Conservation (phyloP, 345 rosid species). For the Abelmoschus esculentus region DNA sequence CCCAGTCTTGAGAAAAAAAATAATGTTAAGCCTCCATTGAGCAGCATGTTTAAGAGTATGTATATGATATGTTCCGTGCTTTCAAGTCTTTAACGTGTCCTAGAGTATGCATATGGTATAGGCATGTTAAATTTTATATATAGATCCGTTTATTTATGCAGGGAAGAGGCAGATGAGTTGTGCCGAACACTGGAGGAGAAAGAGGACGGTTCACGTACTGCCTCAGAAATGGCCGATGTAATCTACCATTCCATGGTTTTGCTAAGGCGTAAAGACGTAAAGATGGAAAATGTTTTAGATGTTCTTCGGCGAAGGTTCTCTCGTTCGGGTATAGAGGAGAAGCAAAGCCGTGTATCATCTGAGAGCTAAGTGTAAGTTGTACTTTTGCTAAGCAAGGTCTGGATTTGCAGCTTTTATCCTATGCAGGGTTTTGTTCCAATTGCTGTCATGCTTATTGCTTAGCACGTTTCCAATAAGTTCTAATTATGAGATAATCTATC, state of each 20-base stretch:
- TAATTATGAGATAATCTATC: not conserved
- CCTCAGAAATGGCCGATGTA: conserved; percentile 81
- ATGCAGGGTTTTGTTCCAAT: not conserved
- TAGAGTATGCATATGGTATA: not conserved
- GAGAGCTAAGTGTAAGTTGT: not conserved
- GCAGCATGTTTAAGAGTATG: not conserved
- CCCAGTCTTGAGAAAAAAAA: not conserved
- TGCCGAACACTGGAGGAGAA: conserved; percentile 71
- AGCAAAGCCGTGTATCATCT: too few species aligned
- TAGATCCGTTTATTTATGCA: conserved; percentile 10
- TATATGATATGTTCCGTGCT: not conserved
- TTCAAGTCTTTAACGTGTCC: not conserved
- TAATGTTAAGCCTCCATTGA: not conserved
- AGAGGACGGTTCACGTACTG: conserved; percentile 47
- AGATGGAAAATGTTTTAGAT: conserved; percentile 52
- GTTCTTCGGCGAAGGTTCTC: conserved; percentile 55
- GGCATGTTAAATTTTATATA: not conserved
- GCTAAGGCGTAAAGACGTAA: conserved; percentile 41
- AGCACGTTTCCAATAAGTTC: not conserved
- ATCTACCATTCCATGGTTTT: conserved; percentile 76
- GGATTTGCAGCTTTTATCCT: not conserved
- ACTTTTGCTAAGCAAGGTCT: not conserved
- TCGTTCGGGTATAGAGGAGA: conserved; percentile 33
- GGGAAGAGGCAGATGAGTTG: conserved; percentile 85
- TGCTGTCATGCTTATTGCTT: not conserved